Conservation (phyloP, 208 protist genomes). For the Trypanosoma scelopori region DNA sequence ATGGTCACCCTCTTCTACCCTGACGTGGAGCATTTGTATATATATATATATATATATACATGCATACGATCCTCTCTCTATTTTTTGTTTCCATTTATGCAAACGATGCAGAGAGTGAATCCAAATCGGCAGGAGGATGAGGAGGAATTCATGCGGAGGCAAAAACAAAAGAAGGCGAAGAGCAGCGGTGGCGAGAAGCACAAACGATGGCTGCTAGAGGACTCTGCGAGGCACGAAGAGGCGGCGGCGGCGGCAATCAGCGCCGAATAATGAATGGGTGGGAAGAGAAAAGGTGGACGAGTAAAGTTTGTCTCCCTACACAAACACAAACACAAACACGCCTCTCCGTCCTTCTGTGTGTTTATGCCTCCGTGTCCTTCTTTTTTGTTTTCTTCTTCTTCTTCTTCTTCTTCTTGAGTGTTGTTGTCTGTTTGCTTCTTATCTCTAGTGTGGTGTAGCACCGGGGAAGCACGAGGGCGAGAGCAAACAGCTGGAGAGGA, state of each 20-base stretch:
- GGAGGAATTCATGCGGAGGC: neutral
- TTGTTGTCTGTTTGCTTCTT: slow-evolving; percentile 1
- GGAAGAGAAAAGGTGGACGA: no score
- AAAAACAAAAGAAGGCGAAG: slow-evolving; percentile 6
- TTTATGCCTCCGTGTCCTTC: neutral
- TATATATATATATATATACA: slow-evolving; percentile 9
- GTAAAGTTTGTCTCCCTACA: slow-evolving; percentile 15
- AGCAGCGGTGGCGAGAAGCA: neutral
- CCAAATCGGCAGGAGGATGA: neutral
- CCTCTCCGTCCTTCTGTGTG: neutral
- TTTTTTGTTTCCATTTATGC: slow-evolving; percentile 3
- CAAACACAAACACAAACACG: no score
- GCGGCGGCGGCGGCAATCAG: no score
- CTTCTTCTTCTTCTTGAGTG: neutral
- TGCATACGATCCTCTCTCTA: slow-evolving; percentile 1
- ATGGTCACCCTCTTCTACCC: neutral
- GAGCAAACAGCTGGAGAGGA: no score
- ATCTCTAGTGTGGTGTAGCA: neutral
- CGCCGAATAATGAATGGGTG: no score
- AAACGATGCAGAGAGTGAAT: slow-evolving; percentile 5
- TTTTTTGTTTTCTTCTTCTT: neutral
- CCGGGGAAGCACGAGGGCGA: no score
- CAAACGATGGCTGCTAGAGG: no score
- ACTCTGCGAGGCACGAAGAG: no score
- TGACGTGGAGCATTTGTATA: neutral